phyloP scores from a whole-genome alignment of 2,329 filamentous ascomycete species.

The Monosporascus sp. region DNA sequence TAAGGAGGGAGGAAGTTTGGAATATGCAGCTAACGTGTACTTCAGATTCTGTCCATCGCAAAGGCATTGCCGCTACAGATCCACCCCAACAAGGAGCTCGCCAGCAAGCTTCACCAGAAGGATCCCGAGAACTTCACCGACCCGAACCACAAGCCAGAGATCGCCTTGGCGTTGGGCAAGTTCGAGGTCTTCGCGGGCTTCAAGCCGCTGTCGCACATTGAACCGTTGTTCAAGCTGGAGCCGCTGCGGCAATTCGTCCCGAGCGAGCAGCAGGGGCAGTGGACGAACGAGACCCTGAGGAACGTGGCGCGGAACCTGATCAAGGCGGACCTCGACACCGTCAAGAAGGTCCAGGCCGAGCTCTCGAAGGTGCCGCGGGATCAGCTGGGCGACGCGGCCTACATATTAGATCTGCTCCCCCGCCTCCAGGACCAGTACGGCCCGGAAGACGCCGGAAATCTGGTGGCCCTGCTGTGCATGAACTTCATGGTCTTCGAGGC shows the following conservation, averaged over 20 bases:
- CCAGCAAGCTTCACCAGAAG: constrained; percentile 56
- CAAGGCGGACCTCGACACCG: constrained; percentile 43
- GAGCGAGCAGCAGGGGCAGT: constrained; percentile 30
- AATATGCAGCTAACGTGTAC: too few species aligned
- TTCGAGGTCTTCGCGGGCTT: constrained; percentile 76
- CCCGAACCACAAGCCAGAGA: constrained; percentile 75
- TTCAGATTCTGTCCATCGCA: constrained; percentile 62
- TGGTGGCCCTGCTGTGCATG: constrained; percentile 69
- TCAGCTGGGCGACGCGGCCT: constrained; percentile 44
- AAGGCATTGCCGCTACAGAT: constrained; percentile 73
- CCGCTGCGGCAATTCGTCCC: constrained; percentile 45
- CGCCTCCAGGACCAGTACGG: constrained; percentile 62
- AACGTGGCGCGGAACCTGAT: constrained; percentile 51
- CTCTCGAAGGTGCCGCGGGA: constrained; percentile 43
- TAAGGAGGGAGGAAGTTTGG: background rate
- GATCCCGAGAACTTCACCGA: constrained; percentile 65
- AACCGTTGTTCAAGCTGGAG: constrained; percentile 51
- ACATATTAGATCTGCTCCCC: constrained; percentile 61
- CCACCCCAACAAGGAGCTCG: constrained; percentile 66
- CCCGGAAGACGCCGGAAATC: constrained; percentile 56
- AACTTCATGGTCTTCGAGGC: constrained; percentile 64
- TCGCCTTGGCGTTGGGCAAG: constrained; percentile 63
- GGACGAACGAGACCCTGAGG: constrained; percentile 54
- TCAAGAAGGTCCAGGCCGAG: constrained; percentile 47
- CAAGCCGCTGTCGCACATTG: constrained; percentile 59